These are phyloP conservation scores for Pugionium dolabratum DNA, from an alignment of 345 rosid genomes.

Conservation along the genomic window DNA sequence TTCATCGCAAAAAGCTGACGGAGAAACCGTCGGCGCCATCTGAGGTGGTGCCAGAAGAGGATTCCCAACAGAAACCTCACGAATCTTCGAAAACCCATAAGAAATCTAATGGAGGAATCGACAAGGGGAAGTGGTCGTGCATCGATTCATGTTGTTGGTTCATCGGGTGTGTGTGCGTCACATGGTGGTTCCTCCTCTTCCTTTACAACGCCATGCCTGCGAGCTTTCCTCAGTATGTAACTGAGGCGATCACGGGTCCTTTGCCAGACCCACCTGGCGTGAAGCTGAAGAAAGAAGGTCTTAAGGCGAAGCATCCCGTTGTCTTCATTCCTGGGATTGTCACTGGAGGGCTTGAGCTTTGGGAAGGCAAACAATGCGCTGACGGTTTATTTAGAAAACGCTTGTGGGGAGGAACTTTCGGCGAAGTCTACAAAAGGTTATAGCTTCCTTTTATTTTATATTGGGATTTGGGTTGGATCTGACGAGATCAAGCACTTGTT, in stretches of 20 bases:
- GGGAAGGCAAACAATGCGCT: constrained; percentile 93
- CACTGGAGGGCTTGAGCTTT: constrained; percentile 90
- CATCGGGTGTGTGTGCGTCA: constrained; percentile 72
- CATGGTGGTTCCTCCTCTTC: constrained; percentile 89
- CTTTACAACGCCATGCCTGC: constrained; percentile 89
- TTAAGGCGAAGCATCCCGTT: constrained; percentile 79
- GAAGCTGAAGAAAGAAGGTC: constrained; percentile 80
- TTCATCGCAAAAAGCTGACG: constrained; percentile 38
- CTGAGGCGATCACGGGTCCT: constrained; percentile 95
- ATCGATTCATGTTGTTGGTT: constrained; percentile 87
- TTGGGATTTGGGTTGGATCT: too few relatives aligned
- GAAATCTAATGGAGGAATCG: constrained; percentile 24
- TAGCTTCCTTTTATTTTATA: neutral
- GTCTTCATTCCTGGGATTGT: constrained; percentile 95
- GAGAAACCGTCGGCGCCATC: constrained; percentile 22
- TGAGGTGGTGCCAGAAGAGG: constrained; percentile 15
- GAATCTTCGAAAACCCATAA: constrained; percentile 35
- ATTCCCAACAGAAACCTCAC: constrained; percentile 27
- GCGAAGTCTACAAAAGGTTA: constrained; percentile 92
- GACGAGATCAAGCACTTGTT: too few relatives aligned
- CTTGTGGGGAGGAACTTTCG: constrained; percentile 99
- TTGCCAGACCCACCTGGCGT: constrained; percentile 89
- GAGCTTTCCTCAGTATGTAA: constrained; percentile 77
- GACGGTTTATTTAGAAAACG: constrained; percentile 91
- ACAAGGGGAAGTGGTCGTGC: constrained; percentile 64